Evolutionary conservation across 2,329 filamentous ascomycete genomes (phyloP).

Genomic region (Cryphonectria naterciae): DNA sequence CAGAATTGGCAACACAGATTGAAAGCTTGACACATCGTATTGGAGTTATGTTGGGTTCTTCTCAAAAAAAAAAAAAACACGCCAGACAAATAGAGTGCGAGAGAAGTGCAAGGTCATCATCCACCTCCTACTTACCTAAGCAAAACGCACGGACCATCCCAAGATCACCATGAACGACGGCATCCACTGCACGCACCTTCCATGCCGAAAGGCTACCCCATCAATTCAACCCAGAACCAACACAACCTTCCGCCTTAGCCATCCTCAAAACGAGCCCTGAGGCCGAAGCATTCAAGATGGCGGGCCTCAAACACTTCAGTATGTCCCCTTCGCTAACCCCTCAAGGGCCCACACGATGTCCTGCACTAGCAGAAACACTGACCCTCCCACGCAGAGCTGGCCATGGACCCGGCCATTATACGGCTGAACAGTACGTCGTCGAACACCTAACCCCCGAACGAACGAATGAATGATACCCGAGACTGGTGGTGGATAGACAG

Average conservation of each 20-base stretch:
- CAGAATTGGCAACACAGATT: neutral
- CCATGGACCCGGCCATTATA: constrained; percentile 52
- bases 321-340: constrained; percentile 28
- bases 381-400: constrained; percentile 45
- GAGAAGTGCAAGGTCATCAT: neutral
- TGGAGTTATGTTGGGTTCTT: neutral
- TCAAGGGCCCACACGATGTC: constrained; percentile 24
- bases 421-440: constrained; percentile 51
- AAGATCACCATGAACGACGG: constrained; percentile 9
- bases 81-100: neutral
- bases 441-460: neutral
- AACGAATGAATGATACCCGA: neutral
- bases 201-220: constrained; percentile 1
- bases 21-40: neutral
- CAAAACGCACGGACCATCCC: constrained; percentile 4
- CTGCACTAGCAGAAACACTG: constrained; percentile 33
- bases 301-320: constrained; percentile 49
- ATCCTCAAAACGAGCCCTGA: constrained; percentile 29
- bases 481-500: neutral
- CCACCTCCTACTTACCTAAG: constrained; percentile 3
- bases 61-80: neutral
- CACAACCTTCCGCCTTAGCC: constrained; percentile 13
- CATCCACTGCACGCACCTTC: neutral
- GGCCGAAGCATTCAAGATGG: constrained; percentile 44
- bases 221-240: constrained; percentile 1